Base-by-base conservation (phyloP, 768 basidiomycete genomes). In the Exsudoporus frostii region DNA sequence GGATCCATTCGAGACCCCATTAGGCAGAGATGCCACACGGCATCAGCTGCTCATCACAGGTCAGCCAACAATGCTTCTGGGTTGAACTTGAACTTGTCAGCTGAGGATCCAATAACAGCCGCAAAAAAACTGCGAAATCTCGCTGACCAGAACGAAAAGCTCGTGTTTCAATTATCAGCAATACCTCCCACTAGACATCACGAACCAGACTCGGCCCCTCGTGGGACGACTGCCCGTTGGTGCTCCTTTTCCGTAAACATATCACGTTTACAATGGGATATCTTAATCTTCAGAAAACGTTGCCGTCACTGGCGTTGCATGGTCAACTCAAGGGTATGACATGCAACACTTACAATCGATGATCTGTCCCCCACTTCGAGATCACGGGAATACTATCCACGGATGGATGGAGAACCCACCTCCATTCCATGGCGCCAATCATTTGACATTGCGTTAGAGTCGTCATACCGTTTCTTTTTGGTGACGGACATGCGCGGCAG, bases 101-200 rank as follows among this genome's bases (percentile, higher is more conserved):
- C 51, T 64, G 36, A 64, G 8, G 25, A 33, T 50, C n/a, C 5
- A 10, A 19, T n/a, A 22, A 57, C 37, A 47, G 74, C 81, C 42
- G 79, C 79, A 1, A 80, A 76, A 74, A 78, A 82, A 66, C 76
- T 80, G 76, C 54, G 62, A 45, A 49, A 56, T 30, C 65, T 65
- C 7, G 62, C 62, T 1, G 56, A 65, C 15, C 62, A 65, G 33
- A 65, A 65, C 40, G 51, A 67, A 59, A 49, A 50, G 6, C 63
- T 65, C 17, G 32, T 46, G 11, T 25, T 49, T 13, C 44, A 15
- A 29, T 9, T 67, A 36, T 65, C 61, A 38, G 61, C 51, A 6
- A 36, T 51, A n/a, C 45, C 57, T 27, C 39, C 34, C 17, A 7
- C n/a, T 42, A 45, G 13, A 2, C 5, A 5, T 22, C 34, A 42